These are phyloP conservation scores for Excoecaria cochinchinensis DNA, from an alignment of 345 rosid species.

Conservation along the genomic window DNA sequence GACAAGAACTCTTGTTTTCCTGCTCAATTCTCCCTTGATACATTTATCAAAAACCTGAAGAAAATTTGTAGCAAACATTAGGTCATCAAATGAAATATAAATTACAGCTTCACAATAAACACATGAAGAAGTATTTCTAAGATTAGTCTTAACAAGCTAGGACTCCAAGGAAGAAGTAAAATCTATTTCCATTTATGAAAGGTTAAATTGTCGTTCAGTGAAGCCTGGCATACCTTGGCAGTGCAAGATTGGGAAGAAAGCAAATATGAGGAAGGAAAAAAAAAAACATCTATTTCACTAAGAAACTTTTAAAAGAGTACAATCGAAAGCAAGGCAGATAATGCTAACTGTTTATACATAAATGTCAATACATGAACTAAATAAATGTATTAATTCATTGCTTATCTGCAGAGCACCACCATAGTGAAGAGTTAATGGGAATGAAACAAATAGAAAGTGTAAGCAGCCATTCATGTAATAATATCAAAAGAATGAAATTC, in stretches of 20 bases:
- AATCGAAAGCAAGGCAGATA: not conserved
- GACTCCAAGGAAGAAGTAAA: not conserved
- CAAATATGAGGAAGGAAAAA: too few relatives aligned
- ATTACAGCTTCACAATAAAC: not conserved
- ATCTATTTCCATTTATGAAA: not conserved
- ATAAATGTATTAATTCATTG: not conserved
- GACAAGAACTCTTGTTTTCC: constrained; percentile 94
- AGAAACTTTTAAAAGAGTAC: not conserved
- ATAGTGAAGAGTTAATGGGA: not conserved
- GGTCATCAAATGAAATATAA: not conserved
- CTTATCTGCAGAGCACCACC: not conserved
- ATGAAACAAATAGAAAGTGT: not conserved
- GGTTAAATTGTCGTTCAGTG: not conserved
- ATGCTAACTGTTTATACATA: not conserved
- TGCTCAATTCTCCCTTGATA: constrained; percentile 71
- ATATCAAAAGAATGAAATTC: not conserved
- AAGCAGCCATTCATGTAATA: not conserved
- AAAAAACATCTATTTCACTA: not conserved
- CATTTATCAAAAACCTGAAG: constrained; percentile 93
- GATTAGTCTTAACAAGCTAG: not conserved
- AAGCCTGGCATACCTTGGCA: not conserved
- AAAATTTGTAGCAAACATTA: constrained; percentile 13
- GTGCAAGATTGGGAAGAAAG: not conserved
- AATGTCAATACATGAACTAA: not conserved
- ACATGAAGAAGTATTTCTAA: not conserved